A percentile compares a stretch with the other conserved stretches of the same genome.
Conservation (phyloP, 1,284 basidiomycete species). For the Melampsora abietis-canadensis region DNA sequence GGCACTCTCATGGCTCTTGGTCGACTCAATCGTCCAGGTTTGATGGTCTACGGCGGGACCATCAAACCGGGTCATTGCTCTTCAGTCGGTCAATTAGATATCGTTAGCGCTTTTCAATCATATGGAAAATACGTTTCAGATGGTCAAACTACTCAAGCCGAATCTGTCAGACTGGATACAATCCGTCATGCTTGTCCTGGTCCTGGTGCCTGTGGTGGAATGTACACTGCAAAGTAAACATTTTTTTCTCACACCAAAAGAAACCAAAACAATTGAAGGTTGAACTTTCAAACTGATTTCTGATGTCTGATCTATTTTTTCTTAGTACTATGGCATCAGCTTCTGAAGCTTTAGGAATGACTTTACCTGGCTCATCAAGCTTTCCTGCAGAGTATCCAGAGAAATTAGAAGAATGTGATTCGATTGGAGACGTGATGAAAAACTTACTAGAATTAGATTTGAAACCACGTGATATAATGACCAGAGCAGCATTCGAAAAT, state of each 20-base stretch:
- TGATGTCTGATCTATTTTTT: too few species aligned
- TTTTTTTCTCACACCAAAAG: constrained; percentile 46
- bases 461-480: constrained; percentile 67
- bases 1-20: constrained; percentile 90
- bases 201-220: constrained; percentile 90
- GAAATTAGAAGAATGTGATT: constrained; percentile 79
- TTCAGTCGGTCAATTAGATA: constrained; percentile 70
- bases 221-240: constrained; percentile 64
- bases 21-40: constrained; percentile 82
- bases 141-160: constrained; percentile 76
- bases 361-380: constrained; percentile 81
- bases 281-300: constrained; percentile 47
- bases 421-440: constrained; percentile 76
- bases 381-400: constrained; percentile 67
- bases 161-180: constrained; percentile 64
- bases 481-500: constrained; percentile 50
- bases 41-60: constrained; percentile 96
- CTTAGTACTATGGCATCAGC: constrained; percentile 89
- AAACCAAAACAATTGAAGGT: too few species aligned
- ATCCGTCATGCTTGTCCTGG: constrained; percentile 90
- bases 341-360: constrained; percentile 87
- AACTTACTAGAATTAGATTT: constrained; percentile 77
- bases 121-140: constrained; percentile 89
- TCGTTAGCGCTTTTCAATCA: constrained; percentile 90
- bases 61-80: constrained; percentile 83